These are phyloP conservation scores for Tetracladium setigerum DNA, from an alignment of 495 filamentous ascomycete species.

Conservation along the genomic window DNA sequence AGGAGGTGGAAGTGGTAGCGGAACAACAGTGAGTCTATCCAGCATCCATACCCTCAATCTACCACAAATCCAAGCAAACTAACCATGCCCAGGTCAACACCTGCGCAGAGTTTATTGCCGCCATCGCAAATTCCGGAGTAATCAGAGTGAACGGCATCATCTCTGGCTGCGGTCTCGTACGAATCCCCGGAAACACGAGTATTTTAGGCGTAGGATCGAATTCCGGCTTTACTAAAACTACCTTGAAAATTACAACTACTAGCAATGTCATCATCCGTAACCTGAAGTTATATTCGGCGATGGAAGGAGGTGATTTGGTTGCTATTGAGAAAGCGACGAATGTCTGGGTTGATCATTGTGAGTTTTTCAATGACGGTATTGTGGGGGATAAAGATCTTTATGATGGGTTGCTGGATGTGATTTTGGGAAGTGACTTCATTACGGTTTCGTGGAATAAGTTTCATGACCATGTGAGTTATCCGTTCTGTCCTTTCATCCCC, in stretches of 20 bases:
- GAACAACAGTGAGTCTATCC: conserved; percentile 38
- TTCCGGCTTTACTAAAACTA: no score
- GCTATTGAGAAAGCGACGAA: conserved; percentile 33
- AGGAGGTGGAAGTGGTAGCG: conserved; percentile 41
- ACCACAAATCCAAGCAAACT: no score
- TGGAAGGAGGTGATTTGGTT: conserved; percentile 16
- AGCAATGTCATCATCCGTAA: conserved; percentile 18
- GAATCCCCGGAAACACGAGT: no score
- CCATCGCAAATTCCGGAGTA: no score
- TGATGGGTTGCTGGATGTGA: conserved; percentile 44
- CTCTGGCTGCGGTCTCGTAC: no score
- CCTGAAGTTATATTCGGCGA: conserved; percentile 13
- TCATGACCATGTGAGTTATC: conserved; percentile 31
- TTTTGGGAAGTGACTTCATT: conserved; percentile 40
- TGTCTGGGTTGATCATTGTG: conserved; percentile 48
- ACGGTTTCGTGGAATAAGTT: conserved; percentile 43
- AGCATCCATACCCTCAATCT: conserved; percentile 2
- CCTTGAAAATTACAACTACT: conserved; percentile 5
- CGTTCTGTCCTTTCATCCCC: no score
- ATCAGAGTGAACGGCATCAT: no score
- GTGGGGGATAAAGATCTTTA: conserved; percentile 21
- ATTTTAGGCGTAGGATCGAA: no score
- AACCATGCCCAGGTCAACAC: no score
- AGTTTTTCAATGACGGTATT: conserved; percentile 32
- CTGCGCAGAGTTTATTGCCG: no score